Percentiles rank a stretch among this genome's conserved stretches.
Evolutionary conservation across 1,284 basidiomycete species (phyloP).

Genomic region (Dichomitus squalens): DNA sequence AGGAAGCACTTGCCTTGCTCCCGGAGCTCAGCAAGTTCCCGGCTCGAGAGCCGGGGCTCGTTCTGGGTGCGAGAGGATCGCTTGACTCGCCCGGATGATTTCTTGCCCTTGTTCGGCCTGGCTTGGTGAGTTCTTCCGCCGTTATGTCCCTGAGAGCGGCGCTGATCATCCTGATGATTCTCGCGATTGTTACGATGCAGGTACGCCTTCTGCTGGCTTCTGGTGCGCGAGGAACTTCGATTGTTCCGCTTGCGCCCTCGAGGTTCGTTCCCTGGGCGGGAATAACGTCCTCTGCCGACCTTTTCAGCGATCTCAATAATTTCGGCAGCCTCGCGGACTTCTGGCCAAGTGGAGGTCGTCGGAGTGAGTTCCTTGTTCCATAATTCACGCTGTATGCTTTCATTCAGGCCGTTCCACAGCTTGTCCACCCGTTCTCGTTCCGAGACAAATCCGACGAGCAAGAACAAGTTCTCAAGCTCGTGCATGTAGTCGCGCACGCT

Average conservation of each 20-base stretch:
- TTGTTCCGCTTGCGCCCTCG: neutral
- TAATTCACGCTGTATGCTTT: conserved; percentile 31
- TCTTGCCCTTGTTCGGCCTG: neutral
- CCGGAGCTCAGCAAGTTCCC: conserved; percentile 7
- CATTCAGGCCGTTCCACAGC: conserved; percentile 37
- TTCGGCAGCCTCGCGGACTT: conserved; percentile 16
- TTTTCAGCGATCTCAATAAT: conserved; percentile 17
- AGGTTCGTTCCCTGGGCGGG: no score
- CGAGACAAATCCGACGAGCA: no score
- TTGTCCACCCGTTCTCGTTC: conserved; percentile 35
- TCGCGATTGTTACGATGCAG: neutral
- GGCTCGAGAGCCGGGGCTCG: neutral
- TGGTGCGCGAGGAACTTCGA: neutral
- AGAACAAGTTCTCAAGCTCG: no score
- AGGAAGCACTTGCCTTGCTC: conserved; percentile 17
- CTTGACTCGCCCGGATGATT: neutral
- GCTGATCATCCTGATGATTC: neutral
- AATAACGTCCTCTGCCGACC: conserved; percentile 3
- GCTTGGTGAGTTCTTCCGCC: neutral
- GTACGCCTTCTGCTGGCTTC: neutral
- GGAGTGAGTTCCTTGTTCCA: conserved; percentile 34
- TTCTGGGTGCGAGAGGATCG: neutral
- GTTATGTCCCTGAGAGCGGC: neutral
- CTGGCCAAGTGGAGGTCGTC: conserved; percentile 5
- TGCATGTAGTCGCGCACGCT: no score